phyloP scores from a whole-genome alignment of 2,329 filamentous ascomycete genomes.

The Monilinia laxa region DNA sequence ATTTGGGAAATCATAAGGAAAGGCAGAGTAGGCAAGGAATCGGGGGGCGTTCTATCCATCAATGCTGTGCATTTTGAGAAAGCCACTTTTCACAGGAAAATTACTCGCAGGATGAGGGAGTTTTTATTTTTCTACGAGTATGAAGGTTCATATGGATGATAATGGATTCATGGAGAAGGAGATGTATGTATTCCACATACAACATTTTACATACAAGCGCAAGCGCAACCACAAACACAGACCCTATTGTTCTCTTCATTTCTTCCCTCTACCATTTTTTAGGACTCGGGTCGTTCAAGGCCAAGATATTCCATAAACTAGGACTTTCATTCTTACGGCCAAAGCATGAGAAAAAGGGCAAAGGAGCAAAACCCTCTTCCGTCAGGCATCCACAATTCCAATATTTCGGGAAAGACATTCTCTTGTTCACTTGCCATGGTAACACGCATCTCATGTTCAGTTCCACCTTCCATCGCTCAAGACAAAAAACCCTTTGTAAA shows the following conservation, averaged over 20 bases:
- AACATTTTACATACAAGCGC: neutral
- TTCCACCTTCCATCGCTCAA: neutral
- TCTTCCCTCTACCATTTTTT: neutral
- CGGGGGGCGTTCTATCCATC: constrained; percentile 12
- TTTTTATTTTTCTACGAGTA: constrained; percentile 9
- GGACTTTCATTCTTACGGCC: neutral
- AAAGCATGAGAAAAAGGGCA: neutral
- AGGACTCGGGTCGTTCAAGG: neutral
- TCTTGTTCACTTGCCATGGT: constrained; percentile 4
- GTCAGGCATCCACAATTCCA: neutral
- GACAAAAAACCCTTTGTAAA: neutral
- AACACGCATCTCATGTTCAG: constrained; percentile 5
- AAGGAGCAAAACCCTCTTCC: neutral
- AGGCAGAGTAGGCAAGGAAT: constrained; percentile 13
- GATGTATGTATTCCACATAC: constrained; percentile 18
- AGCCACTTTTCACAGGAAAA: constrained; percentile 5
- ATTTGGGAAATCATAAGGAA: constrained; percentile 2
- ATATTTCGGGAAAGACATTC: constrained; percentile 4
- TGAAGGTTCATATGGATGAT: constrained; percentile 13
- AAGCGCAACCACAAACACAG: constrained; percentile 11
- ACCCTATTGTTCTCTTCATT: neutral
- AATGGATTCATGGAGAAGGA: constrained; percentile 16
- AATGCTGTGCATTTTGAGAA: neutral
- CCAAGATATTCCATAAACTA: neutral
- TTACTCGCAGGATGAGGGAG: constrained; percentile 2